phyloP scores from a whole-genome alignment of 345 rosid genomes.

The Stellera chamaejasme region DNA sequence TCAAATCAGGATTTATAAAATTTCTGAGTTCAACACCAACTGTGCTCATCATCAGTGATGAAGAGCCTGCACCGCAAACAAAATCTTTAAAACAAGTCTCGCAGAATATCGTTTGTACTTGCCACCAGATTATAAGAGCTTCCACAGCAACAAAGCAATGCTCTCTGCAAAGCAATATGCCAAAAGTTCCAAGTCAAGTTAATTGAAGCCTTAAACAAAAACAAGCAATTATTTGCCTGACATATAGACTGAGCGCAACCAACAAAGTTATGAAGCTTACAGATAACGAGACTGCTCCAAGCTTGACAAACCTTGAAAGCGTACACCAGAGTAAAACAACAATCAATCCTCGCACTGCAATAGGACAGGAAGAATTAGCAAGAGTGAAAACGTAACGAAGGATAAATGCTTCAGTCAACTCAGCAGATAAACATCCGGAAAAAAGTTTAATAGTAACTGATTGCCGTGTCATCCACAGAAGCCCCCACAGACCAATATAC shows the following conservation, averaged over 20 bases:
- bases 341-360: neutral
- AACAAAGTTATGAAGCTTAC: conserved; percentile 12
- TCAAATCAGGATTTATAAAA: conserved; percentile 34
- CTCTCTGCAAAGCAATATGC: conserved; percentile 8
- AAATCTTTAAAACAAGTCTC: conserved; percentile 14
- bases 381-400: neutral
- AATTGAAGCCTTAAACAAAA: neutral
- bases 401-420: neutral
- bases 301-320: conserved; percentile 15
- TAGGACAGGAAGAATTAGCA: no score
- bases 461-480: conserved; percentile 17
- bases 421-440: neutral
- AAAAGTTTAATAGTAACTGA: conserved; percentile 3
- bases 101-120: conserved; percentile 17
- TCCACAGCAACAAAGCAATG: conserved; percentile 13
- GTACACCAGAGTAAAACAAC: neutral
- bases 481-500: conserved; percentile 24
- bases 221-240: neutral
- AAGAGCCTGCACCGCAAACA: conserved; percentile 23
- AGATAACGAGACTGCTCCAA: conserved; percentile 23
- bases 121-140: conserved; percentile 11
- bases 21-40: conserved; percentile 34
- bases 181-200: no score
- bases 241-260: neutral
- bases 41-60: conserved; percentile 30